Conservation (phyloP, 2,329 filamentous ascomycete species). For the Monilinia fructicola region DNA sequence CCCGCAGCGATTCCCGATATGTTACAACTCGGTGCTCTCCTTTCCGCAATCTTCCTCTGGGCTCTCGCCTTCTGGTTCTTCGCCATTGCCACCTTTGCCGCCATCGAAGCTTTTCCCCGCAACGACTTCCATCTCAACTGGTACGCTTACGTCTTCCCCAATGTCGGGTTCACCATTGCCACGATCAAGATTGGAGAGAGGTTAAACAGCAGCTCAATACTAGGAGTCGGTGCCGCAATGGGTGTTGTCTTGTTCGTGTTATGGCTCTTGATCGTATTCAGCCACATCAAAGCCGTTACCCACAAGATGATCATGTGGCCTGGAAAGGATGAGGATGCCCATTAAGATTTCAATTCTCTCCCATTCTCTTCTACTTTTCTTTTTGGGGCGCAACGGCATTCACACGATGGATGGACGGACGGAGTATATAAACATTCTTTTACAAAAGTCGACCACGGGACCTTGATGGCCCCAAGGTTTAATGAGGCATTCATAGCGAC, state of each 20-base stretch:
- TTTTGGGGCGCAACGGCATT: too few species aligned
- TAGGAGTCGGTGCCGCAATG: constrained; percentile 53
- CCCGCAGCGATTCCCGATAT: constrained; percentile 42
- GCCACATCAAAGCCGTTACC: constrained; percentile 39
- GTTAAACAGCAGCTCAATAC: constrained; percentile 47
- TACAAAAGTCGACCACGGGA: constrained; percentile 10
- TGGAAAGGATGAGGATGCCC: constrained; percentile 41
- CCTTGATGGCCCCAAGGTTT: constrained; percentile 6
- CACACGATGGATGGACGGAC: not conserved
- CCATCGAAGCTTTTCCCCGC: constrained; percentile 44
- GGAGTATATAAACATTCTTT: constrained; percentile 18
- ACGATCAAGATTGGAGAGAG: constrained; percentile 55
- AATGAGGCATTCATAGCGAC: not conserved
- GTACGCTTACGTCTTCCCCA: constrained; percentile 65
- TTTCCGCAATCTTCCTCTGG: constrained; percentile 61
- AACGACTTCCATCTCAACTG: constrained; percentile 59
- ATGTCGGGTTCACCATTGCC: constrained; percentile 58
- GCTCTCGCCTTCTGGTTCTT: constrained; percentile 60
- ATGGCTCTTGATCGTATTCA: constrained; percentile 37
- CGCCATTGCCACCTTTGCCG: constrained; percentile 44
- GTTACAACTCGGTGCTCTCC: constrained; percentile 43
- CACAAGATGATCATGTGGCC: constrained; percentile 41
- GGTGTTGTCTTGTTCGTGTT: constrained; percentile 45
- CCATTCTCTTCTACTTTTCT: too few species aligned
- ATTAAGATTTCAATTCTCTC: constrained; percentile 1